Evolutionary conservation across 148 eudicot species (phyloP).

Genomic region (Chenopodium quinoa): DNA sequence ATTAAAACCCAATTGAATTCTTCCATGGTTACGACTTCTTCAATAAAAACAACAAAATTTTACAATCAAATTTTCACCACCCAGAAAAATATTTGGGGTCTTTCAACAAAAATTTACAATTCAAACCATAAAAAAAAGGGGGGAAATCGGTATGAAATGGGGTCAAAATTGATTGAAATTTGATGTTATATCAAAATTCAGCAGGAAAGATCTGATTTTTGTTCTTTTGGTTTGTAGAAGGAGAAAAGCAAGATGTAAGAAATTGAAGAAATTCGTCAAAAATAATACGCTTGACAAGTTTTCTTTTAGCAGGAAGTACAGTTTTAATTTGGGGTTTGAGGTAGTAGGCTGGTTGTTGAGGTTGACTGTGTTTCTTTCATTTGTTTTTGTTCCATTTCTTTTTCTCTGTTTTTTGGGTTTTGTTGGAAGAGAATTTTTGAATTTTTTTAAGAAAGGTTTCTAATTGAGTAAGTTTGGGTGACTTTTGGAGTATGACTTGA

Average conservation of each 20-base stretch:
- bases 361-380: neutral
- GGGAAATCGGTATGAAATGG: neutral
- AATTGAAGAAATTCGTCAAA: neutral
- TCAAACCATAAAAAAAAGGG: neutral
- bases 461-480: no score
- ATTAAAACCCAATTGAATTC: no score
- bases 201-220: neutral
- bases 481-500: no score
- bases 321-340: neutral
- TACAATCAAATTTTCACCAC: neutral
- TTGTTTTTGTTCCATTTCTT: neutral
- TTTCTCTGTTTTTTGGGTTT: no score
- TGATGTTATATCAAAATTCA: neutral
- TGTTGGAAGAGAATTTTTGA: no score
- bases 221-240: conserved; percentile 21
- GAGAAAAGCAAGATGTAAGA: neutral
- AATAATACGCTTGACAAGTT: neutral
- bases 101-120: no score
- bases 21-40: no score
- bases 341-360: neutral
- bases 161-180: neutral
- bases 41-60: neutral
- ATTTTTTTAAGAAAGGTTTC: no score
- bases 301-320: neutral
- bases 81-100: neutral